These are phyloP conservation scores for Mycothermus thermophilus DNA, from an alignment of 495 filamentous ascomycete genomes.

Conservation along the genomic window DNA sequence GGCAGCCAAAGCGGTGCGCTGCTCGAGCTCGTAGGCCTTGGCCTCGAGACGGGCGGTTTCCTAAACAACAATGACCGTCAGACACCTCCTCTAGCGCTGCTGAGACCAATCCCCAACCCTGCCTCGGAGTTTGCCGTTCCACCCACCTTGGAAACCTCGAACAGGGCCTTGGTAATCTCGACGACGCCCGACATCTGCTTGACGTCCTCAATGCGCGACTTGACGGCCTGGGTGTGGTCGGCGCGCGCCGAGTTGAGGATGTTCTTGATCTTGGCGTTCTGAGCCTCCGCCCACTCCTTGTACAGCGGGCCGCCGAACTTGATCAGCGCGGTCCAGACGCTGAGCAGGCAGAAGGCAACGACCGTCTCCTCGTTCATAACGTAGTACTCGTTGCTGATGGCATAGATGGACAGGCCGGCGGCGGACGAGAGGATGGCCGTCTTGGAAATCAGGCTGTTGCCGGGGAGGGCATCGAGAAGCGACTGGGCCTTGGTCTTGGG, in stretches of 20 bases:
- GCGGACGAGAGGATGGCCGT: conserved; percentile 88
- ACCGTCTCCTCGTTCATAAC: conserved; percentile 97
- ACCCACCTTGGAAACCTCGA: conserved; percentile 90
- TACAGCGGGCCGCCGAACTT: conserved; percentile 90
- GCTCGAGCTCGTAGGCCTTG: conserved; percentile 91
- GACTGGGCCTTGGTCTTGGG: conserved; percentile 92
- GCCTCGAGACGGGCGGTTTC: conserved; percentile 95
- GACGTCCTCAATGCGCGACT: conserved; percentile 83
- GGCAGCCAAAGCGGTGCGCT: conserved; percentile 71
- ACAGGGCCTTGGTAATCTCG: conserved; percentile 90
- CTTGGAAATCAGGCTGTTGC: conserved; percentile 79
- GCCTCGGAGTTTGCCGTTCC: background rate
- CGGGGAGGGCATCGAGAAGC: conserved; percentile 78
- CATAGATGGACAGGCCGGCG: conserved; percentile 80
- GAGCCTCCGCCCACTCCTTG: conserved; percentile 75
- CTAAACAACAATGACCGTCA: conserved; percentile 38
- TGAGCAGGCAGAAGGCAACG: conserved; percentile 75
- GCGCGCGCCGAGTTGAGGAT: conserved; percentile 86
- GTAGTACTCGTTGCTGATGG: conserved; percentile 98
- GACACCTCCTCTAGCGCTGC: conserved; percentile 1
- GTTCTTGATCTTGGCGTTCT: conserved; percentile 75
- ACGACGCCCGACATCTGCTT: conserved; percentile 84
- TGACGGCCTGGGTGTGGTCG: conserved; percentile 90
- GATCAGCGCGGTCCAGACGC: conserved; percentile 74
- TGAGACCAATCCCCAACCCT: too few species aligned